Percentiles rank a stretch among this genome's conserved stretches.
Conservation (phyloP, 176 grass and related monocot species). For the Cocos nucifera region DNA sequence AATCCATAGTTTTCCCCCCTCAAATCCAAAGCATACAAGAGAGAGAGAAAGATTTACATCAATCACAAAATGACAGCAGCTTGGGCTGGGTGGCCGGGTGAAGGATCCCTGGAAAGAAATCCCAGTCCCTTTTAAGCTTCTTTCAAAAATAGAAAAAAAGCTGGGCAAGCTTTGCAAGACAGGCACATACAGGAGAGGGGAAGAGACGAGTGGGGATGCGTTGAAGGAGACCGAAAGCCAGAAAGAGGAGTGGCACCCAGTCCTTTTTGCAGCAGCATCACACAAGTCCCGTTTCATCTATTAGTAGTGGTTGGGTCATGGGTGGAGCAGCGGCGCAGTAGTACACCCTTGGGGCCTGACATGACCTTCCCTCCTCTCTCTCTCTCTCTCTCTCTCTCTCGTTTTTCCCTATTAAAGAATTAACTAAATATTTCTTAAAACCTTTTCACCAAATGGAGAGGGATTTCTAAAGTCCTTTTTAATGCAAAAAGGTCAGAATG, state of each 20-base stretch:
- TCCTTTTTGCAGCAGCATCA: not conserved
- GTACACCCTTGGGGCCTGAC: not conserved
- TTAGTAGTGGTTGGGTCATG: not conserved
- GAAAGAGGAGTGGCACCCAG: not conserved
- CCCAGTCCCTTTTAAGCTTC: not conserved
- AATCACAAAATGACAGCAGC: too few relatives aligned
- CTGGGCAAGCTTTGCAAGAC: not conserved
- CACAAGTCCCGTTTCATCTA: slow-evolving; percentile 7
- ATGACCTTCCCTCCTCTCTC: not conserved
- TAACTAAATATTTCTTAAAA: too few relatives aligned
- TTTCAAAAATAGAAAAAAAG: too few relatives aligned
- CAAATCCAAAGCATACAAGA: too few relatives aligned
- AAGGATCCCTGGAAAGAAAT: too few relatives aligned
- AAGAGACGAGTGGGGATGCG: not conserved
- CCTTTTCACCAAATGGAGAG: too few relatives aligned
- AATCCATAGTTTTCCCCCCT: too few relatives aligned
- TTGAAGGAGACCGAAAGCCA: not conserved
- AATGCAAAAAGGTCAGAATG: not conserved
- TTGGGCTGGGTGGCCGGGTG: too few relatives aligned
- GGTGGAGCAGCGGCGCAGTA: not conserved
- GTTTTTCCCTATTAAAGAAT: too few relatives aligned
- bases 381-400: not conserved
- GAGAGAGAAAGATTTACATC: too few relatives aligned
- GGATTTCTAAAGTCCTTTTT: too few relatives aligned
- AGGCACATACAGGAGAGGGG: not conserved